Evolutionary conservation across 2,329 filamentous ascomycete species (phyloP), one percentile per base, ranked within the genome.

Genomic region (Zarea fungicola): DNA sequence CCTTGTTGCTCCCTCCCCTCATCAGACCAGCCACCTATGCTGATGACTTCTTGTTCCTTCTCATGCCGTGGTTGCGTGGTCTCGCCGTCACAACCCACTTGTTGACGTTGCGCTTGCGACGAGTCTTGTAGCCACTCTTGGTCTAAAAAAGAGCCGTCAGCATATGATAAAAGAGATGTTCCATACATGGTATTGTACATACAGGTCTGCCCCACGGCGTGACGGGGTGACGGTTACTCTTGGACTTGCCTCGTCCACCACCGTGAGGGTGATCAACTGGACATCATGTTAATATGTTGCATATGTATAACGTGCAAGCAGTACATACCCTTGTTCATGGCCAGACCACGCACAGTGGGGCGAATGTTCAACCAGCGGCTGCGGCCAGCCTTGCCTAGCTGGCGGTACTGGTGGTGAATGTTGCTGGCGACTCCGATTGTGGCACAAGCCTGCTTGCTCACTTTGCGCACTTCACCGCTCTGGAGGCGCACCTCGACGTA

Each of bases 241-340:
- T 99, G 50, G 90, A 96, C 75, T 99, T 99, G 75, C 93, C 93
- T 78, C 95, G 83, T 71, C 93, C 93, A 87, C 93, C 93, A 80
- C 93, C 93, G 69, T 99, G 93, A 63, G 93, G 93, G 78, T 99
- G 93, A 64, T 99, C 93, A 60, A 84, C 87, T 83, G 60, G 37
- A n/a, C n/a, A 53, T 43, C 25, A 39, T 16, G 50, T 62, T 42
- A 60, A 49, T 42, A 34, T 11, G 11, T 5, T 21, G 8, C 9
- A 21, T 31, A 14, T 14, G 16, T 4, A 26, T 3, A 18, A 32
- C 26, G 16, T 25, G 4, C 18, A 32, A n/a, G 36, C 21, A 28
- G 31, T 21, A 67, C 78, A 63, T 72, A 89, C 87, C 82, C 67
- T 92, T 90, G 75, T 99, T 99, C 95, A 99, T 99, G 55, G 95